These are phyloP conservation scores for Boletus tylopilopsis DNA, from an alignment of 768 basidiomycete species.

Conservation along the genomic window DNA sequence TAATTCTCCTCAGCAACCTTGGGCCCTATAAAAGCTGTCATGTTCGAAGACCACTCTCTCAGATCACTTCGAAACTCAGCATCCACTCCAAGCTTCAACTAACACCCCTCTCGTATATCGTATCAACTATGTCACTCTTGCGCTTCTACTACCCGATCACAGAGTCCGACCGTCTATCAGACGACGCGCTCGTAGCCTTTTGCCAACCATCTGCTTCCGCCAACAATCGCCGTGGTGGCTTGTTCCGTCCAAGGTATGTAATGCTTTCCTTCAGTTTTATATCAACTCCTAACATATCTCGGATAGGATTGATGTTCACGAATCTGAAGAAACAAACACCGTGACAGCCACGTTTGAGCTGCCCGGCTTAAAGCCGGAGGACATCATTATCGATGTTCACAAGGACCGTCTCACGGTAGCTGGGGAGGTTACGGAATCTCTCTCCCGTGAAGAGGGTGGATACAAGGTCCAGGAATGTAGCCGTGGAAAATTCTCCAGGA, in stretches of 20 bases:
- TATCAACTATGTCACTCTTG: neutral
- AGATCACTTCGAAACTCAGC: no score
- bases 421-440: constrained; percentile 6
- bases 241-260: no score
- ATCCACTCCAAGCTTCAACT: no score
- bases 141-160: neutral
- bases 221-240: no score
- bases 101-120: no score
- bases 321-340: constrained; percentile 36
- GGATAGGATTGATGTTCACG: constrained; percentile 43
- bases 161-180: neutral
- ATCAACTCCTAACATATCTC: neutral
- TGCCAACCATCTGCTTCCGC: no score
- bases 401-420: constrained; percentile 35
- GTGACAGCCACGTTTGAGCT: constrained; percentile 55
- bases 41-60: no score
- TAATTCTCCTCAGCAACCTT: no score
- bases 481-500: constrained; percentile 43
- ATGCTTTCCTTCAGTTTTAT: neutral
- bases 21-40: no score
- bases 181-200: neutral
- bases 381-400: constrained; percentile 45
- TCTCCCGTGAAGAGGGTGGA: constrained; percentile 32
- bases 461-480: constrained; percentile 44
- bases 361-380: constrained; percentile 49